Base-by-base conservation (phyloP, 2,329 filamentous ascomycete species). In the Apiospora arundinis region DNA sequence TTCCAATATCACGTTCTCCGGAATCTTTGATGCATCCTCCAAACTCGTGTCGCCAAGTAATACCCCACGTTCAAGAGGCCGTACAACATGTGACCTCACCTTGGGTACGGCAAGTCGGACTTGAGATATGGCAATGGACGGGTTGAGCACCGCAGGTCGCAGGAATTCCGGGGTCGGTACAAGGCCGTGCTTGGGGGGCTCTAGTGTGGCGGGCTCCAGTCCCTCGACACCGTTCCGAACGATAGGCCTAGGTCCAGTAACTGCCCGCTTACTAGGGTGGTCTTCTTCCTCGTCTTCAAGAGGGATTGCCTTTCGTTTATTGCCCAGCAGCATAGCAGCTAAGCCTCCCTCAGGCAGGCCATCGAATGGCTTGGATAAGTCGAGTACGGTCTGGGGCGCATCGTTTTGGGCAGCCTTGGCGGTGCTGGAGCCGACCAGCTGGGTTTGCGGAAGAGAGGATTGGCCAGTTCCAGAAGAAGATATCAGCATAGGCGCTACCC, bases 351-450 rank as follows among this genome's bases (percentile, higher is more conserved):
- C 94, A 0, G 96, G 96, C 56, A 98, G 86, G 1, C 95, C 95
- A 75, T 99, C 95, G 74, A 95, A 97, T 0, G 96, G 96, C 78
- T 96, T 97, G 21, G 94, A 96, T 2, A 99, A 87, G 81, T 99
- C 96, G 11, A 99, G 84, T 25, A 95, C 91, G 14, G 93, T 93
- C 76, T 95, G 92, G 0, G 95, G 94, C 0, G 91, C 87, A 74
- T 96, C 94, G 71, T 88, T 90, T 72, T 92, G 91, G 0, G 87
- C 83, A 2, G 85, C 83, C 74, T 89, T 93, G 18, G 87, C 88
- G 12, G 90, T 88, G 12, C 90, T 91, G 16, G 94, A 90, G 46
- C 94, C 94, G 74, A 98, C 92, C 7, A 98, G 86, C 77, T 97
- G 93, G 28, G 95, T 93, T 78, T 97, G 94, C 0, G 95, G 95